Percentiles rank a stretch among this genome's conserved stretches.
Conservation (phyloP, 2,329 filamentous ascomycete genomes). For the Fusarium subtropicale region DNA sequence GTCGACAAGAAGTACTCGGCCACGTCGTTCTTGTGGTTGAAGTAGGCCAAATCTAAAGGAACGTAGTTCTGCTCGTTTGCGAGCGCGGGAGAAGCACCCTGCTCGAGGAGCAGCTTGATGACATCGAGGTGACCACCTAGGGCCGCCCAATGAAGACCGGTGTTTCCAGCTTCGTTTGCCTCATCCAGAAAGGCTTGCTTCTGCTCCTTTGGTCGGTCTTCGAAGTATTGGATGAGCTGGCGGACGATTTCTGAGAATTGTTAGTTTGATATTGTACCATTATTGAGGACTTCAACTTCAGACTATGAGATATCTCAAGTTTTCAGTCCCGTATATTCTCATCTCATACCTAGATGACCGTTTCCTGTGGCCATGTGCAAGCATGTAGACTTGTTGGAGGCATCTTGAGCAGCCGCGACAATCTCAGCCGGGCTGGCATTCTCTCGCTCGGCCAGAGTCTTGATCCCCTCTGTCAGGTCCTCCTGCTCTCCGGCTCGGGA, state of each 20-base stretch:
- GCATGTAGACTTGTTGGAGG: constrained; percentile 77
- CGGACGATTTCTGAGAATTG: constrained; percentile 57
- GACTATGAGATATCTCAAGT: accelerated
- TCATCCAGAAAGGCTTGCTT: constrained; percentile 70
- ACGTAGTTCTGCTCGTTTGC: constrained; percentile 89
- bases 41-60: constrained; percentile 78
- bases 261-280: constrained; percentile 1
- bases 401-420: constrained; percentile 76
- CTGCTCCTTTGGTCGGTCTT: constrained; percentile 54
- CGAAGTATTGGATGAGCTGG: constrained; percentile 58
- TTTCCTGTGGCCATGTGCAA: constrained; percentile 95
- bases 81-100: constrained; percentile 80
- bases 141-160: constrained; percentile 92
- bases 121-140: constrained; percentile 86
- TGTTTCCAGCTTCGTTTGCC: constrained; percentile 87
- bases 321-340: accelerated
- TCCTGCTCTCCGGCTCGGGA: constrained; percentile 80
- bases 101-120: constrained; percentile 80
- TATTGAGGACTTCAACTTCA: accelerated
- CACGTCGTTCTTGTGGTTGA: constrained; percentile 74
- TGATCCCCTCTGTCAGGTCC: constrained; percentile 72
- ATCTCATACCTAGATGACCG: constrained; percentile 76
- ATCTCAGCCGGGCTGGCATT: constrained; percentile 70
- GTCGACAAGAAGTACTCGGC: constrained; percentile 70
- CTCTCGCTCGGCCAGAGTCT: constrained; percentile 71